These are phyloP conservation scores for Paramecium pentaurelia DNA, from an alignment of 73 alveolate genomes.

Conservation along the genomic window DNA sequence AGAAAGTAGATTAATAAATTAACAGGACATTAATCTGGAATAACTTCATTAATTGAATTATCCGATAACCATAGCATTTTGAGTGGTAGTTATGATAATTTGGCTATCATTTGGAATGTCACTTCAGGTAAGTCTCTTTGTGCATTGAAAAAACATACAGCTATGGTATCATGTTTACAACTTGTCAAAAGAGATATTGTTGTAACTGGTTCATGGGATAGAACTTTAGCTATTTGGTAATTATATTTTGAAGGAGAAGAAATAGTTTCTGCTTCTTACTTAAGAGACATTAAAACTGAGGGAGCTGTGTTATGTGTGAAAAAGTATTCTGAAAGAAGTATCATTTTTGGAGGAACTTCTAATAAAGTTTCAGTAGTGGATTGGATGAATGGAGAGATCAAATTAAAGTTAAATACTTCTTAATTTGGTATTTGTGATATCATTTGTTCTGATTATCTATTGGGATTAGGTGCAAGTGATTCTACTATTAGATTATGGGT, in stretches of 20 bases:
- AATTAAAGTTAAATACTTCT: neutral
- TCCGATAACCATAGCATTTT: neutral
- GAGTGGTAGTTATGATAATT: slow-evolving; percentile 13
- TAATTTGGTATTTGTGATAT: slow-evolving; percentile 38
- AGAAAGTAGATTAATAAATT: neutral
- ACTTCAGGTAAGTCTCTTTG: neutral
- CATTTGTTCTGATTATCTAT: neutral
- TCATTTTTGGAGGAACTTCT: slow-evolving; percentile 4
- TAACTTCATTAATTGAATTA: neutral
- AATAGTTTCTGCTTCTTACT: neutral
- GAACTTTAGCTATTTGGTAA: slow-evolving; percentile 29
- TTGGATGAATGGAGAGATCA: slow-evolving; percentile 41
- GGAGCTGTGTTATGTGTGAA: slow-evolving; percentile 9
- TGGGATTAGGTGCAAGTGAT: slow-evolving; percentile 44
- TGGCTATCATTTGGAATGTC: slow-evolving; percentile 35
- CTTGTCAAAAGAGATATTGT: slow-evolving; percentile 16
- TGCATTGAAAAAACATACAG: slow-evolving; percentile 30
- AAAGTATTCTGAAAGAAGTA: neutral
- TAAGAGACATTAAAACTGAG: slow-evolving; percentile 8
- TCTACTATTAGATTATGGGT: slow-evolving; percentile 36
- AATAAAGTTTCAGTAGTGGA: slow-evolving; percentile 7
- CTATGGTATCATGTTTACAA: neutral
- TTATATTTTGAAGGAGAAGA: slow-evolving; percentile 29
- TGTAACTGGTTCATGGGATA: slow-evolving; percentile 42
- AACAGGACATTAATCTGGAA: slow-evolving; percentile 40